Evolutionary conservation across 495 filamentous ascomycete genomes (phyloP), one percentile per base, ranked within the genome.

Genomic region (Annulohypoxylon maeteangense): DNA sequence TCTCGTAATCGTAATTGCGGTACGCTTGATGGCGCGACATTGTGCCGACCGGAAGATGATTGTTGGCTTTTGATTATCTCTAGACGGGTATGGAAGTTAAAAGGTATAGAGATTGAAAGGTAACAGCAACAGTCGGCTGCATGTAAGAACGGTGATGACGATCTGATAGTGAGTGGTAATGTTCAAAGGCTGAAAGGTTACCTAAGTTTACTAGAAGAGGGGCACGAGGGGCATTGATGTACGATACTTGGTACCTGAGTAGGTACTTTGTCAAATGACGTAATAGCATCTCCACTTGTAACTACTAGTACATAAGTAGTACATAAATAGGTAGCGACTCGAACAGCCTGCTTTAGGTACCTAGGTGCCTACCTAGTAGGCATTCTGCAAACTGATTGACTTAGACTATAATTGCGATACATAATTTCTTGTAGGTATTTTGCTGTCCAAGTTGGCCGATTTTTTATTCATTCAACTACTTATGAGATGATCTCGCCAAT

Each of bases 1-100:
- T 86, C 65, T 86, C 81, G 54, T 88, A 81, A 67, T 91, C 88
- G 61, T 90, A 71, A 68, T 86, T 87, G 48, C 87, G 87, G 51
- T 90, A 77, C 20, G 85, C 75, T 71, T 87, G 84, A 45, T 91
- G 89, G 51, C 89, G 85, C 10, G 89, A 90, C 89, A 91, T 91
- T 22, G 48, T 81, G 73, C 27, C 25, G 27, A 23, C 12, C 11
- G 22, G 11, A 16, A 20, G 32, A 18, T 22, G 22, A 6, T 34
- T n/a, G 22, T 3, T 34, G 16, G 7, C 1, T 25, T 6, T 23
- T 25, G 4, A 12, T 50, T 50, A 27, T n/a, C 7, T 27, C 47
- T 27, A 7, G 6, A n/a, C 10, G 32, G 6, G 6, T 6, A 3
- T 29, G 10, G 45, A 1, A 23, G 7, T 16, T 10, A 25, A 48